Conservation (phyloP, 768 basidiomycete species). For the Agrocybe chaxingu region DNA sequence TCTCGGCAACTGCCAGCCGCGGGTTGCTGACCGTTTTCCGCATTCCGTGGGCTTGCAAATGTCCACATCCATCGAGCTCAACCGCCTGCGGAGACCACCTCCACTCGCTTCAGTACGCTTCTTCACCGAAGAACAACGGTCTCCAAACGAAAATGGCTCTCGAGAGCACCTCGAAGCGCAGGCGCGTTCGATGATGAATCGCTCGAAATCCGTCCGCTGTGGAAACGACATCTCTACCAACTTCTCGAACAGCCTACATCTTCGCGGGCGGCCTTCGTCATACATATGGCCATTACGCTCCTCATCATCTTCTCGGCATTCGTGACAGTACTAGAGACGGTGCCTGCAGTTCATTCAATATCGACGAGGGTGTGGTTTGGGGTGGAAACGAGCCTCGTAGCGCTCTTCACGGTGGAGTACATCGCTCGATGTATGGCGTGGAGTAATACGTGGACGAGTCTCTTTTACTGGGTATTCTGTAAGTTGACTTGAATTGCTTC, state of each 20-base stretch:
- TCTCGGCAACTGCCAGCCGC: too few relatives aligned
- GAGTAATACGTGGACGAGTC: slow-evolving; percentile 61
- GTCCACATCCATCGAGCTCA: slow-evolving; percentile 13
- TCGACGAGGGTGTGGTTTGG: slow-evolving; percentile 81
- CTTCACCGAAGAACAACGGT: slow-evolving; percentile 36
- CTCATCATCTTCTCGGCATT: slow-evolving; percentile 74
- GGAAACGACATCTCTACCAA: slow-evolving; percentile 65
- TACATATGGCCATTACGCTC: slow-evolving; percentile 68
- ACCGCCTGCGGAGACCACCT: slow-evolving; percentile 14
- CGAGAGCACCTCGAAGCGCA: slow-evolving; percentile 37
- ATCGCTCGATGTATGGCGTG: slow-evolving; percentile 69
- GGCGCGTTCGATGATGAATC: slow-evolving; percentile 30
- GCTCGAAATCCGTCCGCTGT: slow-evolving; percentile 40
- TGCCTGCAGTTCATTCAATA: slow-evolving; percentile 70
- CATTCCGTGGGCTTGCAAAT: not conserved
- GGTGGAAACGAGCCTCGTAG: slow-evolving; percentile 79
- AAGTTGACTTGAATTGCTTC: slow-evolving; percentile 10
- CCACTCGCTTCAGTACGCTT: slow-evolving; percentile 23
- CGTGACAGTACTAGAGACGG: slow-evolving; percentile 77
- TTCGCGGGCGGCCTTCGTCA: slow-evolving; percentile 68
- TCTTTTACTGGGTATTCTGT: slow-evolving; percentile 72
- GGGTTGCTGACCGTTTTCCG: slow-evolving; percentile 1
- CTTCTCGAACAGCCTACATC: slow-evolving; percentile 81
- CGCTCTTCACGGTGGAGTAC: slow-evolving; percentile 86
- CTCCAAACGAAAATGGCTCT: slow-evolving; percentile 28